A percentile compares a stretch with the other conserved stretches of the same genome.
These are phyloP conservation scores for Polygonum maritimum DNA, from an alignment of 148 eudicot species.

Conservation along the genomic window DNA sequence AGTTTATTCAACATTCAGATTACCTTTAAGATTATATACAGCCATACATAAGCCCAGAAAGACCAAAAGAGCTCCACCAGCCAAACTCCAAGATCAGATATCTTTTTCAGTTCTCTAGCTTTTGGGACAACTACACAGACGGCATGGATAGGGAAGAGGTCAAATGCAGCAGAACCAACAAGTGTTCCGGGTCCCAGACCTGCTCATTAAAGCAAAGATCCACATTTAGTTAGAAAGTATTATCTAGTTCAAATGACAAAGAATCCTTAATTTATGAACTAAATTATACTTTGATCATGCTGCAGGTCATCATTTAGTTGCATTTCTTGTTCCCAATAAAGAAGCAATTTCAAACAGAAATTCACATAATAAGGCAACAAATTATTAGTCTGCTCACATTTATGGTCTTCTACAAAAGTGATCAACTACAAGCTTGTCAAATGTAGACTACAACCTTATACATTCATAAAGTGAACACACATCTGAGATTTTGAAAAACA, in stretches of 20 bases:
- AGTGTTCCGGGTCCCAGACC: conserved; percentile 99
- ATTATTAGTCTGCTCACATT: neutral
- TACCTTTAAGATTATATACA: conserved; percentile 80
- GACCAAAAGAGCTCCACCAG: conserved; percentile 93
- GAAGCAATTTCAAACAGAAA: neutral
- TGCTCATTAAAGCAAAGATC: conserved; percentile 17
- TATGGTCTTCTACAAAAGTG: neutral
- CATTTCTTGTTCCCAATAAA: neutral
- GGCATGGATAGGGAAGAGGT: conserved; percentile 92
- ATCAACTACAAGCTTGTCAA: neutral
- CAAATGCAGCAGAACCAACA: conserved; percentile 98
- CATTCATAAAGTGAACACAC: neutral
- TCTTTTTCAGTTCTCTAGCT: conserved; percentile 90
- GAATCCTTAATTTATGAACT: neutral
- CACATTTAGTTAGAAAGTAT: neutral
- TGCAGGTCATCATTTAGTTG: neutral
- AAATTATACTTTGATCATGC: neutral
- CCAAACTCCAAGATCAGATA: conserved; percentile 94
- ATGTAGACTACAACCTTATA: neutral
- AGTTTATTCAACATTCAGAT: neutral
- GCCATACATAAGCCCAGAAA: conserved; percentile 94
- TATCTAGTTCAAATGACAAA: neutral
- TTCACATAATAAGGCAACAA: neutral
- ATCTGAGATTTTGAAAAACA: neutral
- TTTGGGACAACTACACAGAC: conserved; percentile 91